phyloP scores from a whole-genome alignment of 202 grass and related monocot species.

The Eragrostis tef region DNA sequence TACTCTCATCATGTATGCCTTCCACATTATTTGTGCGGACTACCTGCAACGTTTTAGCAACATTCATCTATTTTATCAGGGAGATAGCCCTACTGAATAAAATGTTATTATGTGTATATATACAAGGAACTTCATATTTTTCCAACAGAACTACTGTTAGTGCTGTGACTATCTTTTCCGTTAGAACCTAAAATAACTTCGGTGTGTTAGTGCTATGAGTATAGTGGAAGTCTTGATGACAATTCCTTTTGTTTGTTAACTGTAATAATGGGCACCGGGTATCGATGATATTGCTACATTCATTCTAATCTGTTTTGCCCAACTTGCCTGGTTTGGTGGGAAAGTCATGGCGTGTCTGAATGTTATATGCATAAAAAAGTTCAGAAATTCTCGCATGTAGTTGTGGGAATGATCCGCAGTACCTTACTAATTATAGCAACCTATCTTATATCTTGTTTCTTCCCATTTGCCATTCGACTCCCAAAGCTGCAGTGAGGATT shows the following conservation, averaged over 20 bases:
- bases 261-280: conserved; percentile 10
- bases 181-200: neutral
- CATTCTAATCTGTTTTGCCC: neutral
- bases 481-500: conserved; percentile 4
- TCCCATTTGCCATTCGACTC: no score
- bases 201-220: neutral
- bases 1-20: neutral
- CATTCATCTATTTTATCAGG: neutral
- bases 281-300: neutral
- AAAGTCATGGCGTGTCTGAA: neutral
- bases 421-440: neutral
- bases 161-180: no score
- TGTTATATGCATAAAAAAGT: neutral
- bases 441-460: neutral
- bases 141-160: neutral
- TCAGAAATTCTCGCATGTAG: neutral
- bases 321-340: conserved; percentile 2
- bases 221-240: neutral
- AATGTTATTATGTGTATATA: neutral
- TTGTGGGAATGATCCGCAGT: neutral
- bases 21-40: neutral
- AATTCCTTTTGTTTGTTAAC: conserved; percentile 1
- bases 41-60: neutral
- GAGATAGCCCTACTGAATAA: no score
- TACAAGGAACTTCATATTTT: neutral